Evolutionary conservation across 345 rosid genomes (phyloP).

Genomic region (Euphorbia pulcherrima): DNA sequence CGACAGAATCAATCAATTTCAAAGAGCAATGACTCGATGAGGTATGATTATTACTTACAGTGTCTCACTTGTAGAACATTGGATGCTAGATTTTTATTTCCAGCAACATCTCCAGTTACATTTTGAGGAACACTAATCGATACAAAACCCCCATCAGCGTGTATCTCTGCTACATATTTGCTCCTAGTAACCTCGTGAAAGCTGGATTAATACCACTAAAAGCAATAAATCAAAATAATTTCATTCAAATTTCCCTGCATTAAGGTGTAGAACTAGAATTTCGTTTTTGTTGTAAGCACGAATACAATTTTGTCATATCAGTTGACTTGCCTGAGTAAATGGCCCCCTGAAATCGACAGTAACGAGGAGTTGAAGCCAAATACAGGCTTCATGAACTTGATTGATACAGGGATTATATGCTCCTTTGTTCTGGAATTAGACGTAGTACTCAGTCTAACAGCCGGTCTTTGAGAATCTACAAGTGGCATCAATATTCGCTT

Average conservation of each 20-base stretch:
- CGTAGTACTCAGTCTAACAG: slow-evolving; percentile 66
- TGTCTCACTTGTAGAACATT: slow-evolving; percentile 70
- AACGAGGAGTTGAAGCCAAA: slow-evolving; percentile 77
- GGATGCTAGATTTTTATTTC: slow-evolving; percentile 71
- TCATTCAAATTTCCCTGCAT: neutral
- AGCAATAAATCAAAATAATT: slow-evolving; percentile 11
- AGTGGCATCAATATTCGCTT: slow-evolving; percentile 19
- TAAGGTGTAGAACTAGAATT: neutral
- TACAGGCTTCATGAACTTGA: slow-evolving; percentile 77
- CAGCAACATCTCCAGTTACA: slow-evolving; percentile 78
- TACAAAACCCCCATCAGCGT: slow-evolving; percentile 43
- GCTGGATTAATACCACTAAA: slow-evolving; percentile 40
- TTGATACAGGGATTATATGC: slow-evolving; percentile 47
- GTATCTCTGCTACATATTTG: slow-evolving; percentile 54
- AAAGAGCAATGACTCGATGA: neutral
- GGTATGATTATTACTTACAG: slow-evolving; percentile 41
- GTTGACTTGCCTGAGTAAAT: slow-evolving; percentile 61
- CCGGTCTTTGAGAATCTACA: slow-evolving; percentile 78
- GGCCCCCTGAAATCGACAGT: slow-evolving; percentile 71
- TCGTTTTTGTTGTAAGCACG: neutral
- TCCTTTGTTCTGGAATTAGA: slow-evolving; percentile 61
- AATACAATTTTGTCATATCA: slow-evolving; percentile 7
- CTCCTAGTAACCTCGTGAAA: slow-evolving; percentile 63
- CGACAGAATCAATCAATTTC: neutral
- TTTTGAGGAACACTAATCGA: slow-evolving; percentile 69